Evolutionary conservation across 2,329 filamentous ascomycete species (phyloP).

Genomic region (Diaporthe vexans): DNA sequence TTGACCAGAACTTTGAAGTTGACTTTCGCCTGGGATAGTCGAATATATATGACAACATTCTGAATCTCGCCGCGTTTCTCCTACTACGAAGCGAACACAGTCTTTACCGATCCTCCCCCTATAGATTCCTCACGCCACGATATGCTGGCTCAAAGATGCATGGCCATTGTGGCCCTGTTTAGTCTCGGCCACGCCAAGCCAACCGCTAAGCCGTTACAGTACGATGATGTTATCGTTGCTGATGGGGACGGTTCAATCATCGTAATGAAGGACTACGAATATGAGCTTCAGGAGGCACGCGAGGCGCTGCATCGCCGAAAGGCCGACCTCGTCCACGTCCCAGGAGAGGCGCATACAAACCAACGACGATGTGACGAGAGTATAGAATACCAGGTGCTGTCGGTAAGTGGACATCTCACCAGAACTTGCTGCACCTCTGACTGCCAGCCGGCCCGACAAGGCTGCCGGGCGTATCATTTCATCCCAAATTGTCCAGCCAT

Average conservation of each 20-base stretch:
- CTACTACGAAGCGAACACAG: not conserved
- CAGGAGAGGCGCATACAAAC: not conserved
- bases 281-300: slow-evolving; percentile 42
- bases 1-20: not conserved
- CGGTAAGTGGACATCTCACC: slow-evolving; percentile 1
- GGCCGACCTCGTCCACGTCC: slow-evolving; percentile 7
- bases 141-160: not conserved
- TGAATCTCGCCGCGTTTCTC: not conserved
- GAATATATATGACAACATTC: not conserved
- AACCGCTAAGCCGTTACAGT: slow-evolving; percentile 16
- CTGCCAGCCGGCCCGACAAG: no score
- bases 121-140: not conserved
- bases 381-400: slow-evolving; percentile 47
- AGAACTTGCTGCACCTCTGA: no score
- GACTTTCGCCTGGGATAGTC: not conserved
- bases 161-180: slow-evolving; percentile 21
- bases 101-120: not conserved
- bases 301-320: slow-evolving; percentile 25
- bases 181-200: slow-evolving; percentile 20
- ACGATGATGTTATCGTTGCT: slow-evolving; percentile 48
- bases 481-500: not conserved
- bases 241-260: slow-evolving; percentile 45
- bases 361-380: slow-evolving; percentile 43
- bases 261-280: slow-evolving; percentile 47
- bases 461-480: no score